These are phyloP conservation scores for Megacollybia marginata DNA, from an alignment of 768 basidiomycete species.

Conservation along the genomic window DNA sequence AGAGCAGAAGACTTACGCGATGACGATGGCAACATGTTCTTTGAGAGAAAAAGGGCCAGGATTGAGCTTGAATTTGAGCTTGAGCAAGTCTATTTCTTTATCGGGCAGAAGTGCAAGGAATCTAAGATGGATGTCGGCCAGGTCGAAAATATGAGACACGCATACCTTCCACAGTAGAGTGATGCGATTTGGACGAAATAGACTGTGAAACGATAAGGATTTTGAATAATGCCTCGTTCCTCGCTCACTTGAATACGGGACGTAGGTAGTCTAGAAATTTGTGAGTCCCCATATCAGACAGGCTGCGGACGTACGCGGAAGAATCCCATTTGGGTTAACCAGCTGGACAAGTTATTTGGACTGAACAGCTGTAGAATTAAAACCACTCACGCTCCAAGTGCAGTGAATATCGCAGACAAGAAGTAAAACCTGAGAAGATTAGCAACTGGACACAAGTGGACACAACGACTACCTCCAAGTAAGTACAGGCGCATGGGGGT, in stretches of 20 bases:
- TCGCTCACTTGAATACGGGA: constrained; percentile 16
- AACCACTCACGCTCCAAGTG: constrained; percentile 14
- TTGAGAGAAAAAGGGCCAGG: constrained; percentile 16
- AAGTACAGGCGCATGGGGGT: constrained; percentile 14
- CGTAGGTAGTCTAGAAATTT: constrained; percentile 14
- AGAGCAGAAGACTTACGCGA: constrained; percentile 12
- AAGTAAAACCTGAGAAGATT: constrained; percentile 10
- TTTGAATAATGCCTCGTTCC: background rate
- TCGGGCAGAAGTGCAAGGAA: constrained; percentile 15
- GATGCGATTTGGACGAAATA: constrained; percentile 18
- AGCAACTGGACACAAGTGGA: background rate
- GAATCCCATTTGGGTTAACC: constrained; percentile 19
- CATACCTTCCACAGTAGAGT: constrained; percentile 11
- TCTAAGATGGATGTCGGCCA: background rate
- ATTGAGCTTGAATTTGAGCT: constrained; percentile 12
- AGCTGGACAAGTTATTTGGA: background rate
- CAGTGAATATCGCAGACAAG: constrained; percentile 13
- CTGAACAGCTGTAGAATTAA: background rate
- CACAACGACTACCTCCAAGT: constrained; percentile 15
- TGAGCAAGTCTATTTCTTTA: constrained; percentile 11
- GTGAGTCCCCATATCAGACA: background rate
- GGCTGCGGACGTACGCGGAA: constrained; percentile 8
- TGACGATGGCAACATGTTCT: constrained; percentile 18
- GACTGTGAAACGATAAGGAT: constrained; percentile 4
- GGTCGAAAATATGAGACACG: background rate